A percentile compares a stretch with the other conserved stretches of the same genome.
phyloP scores from a whole-genome alignment of 2,329 filamentous ascomycete genomes.

The Davidsoniella eucalypti region DNA sequence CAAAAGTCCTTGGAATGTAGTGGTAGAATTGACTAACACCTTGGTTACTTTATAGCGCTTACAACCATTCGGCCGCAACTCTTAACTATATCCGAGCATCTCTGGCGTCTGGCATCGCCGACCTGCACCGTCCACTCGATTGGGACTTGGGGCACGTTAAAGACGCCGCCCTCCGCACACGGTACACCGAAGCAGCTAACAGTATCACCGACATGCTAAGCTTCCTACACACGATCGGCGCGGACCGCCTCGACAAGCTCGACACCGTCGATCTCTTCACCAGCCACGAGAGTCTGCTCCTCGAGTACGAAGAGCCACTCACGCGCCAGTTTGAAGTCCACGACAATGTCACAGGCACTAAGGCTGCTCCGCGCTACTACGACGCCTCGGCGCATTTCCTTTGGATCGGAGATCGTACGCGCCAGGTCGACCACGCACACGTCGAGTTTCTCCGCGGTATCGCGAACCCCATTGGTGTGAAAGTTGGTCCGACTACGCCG shows the following conservation, averaged over 20 bases:
- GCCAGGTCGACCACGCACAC: conserved; percentile 83
- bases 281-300: conserved; percentile 80
- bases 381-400: conserved; percentile 93
- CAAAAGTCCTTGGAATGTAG: not conserved
- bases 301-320: conserved; percentile 85
- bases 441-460: conserved; percentile 96
- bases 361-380: conserved; percentile 36
- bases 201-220: conserved; percentile 82
- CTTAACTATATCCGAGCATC: conserved; percentile 83
- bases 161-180: conserved; percentile 65
- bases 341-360: conserved; percentile 16
- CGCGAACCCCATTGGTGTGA: conserved; percentile 90
- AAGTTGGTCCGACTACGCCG: conserved; percentile 78
- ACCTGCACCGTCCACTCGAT: conserved; percentile 82
- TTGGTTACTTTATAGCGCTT: conserved; percentile 40
- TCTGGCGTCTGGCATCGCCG: conserved; percentile 74
- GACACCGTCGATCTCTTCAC: conserved; percentile 92
- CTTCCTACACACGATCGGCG: conserved; percentile 88
- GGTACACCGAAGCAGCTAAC: conserved; percentile 70
- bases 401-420: conserved; percentile 94
- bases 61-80: conserved; percentile 89
- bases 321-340: conserved; percentile 61
- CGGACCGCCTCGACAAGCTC: conserved; percentile 66
- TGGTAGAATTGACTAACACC: conserved; percentile 2
- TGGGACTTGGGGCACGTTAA: conserved; percentile 88